A percentile compares a stretch with the other conserved stretches of the same genome.
phyloP scores from a whole-genome alignment of 1,139 yeast genomes.

The Taphrina confusa region DNA sequence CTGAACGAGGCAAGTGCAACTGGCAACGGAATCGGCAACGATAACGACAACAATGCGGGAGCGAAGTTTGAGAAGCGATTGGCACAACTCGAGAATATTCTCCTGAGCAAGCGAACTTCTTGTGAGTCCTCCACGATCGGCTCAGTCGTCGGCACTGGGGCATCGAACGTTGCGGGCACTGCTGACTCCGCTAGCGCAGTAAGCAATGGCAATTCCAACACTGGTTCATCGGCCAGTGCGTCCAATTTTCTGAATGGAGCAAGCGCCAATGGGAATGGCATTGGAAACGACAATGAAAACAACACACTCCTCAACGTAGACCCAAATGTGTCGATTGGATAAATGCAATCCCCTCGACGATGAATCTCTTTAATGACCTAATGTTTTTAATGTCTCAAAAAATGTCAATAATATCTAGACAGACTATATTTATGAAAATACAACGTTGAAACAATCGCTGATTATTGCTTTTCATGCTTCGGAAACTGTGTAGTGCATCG shows the following conservation, averaged over 20 bases:
- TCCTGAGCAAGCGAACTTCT: constrained; percentile 5
- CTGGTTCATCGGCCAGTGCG: constrained; percentile 8
- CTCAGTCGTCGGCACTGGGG: background rate
- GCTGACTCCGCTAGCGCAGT: constrained; percentile 27
- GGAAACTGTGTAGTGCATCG: too few species aligned
- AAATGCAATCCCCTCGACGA: too few species aligned
- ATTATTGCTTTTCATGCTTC: too few species aligned
- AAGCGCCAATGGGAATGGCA: constrained; percentile 9
- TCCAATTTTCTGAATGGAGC: constrained; percentile 3
- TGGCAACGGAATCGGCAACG: constrained; percentile 12
- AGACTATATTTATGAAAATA: too few species aligned
- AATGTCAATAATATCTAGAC: too few species aligned
- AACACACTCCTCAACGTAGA: constrained; percentile 3
- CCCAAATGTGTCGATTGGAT: too few species aligned
- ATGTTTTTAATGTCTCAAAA: too few species aligned
- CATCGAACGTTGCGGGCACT: constrained; percentile 11
- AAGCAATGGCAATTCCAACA: constrained; percentile 3
- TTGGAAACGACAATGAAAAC: constrained; percentile 11
- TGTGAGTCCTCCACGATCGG: constrained; percentile 17
- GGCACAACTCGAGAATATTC: background rate
- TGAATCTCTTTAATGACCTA: too few species aligned
- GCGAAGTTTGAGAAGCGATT: background rate
- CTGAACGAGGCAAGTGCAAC: constrained; percentile 4
- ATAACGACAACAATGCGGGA: constrained; percentile 1
- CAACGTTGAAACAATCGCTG: too few species aligned